These are phyloP conservation scores for Colletotrichum abscissum DNA, from an alignment of 2,329 filamentous ascomycete genomes.

Conservation along the genomic window DNA sequence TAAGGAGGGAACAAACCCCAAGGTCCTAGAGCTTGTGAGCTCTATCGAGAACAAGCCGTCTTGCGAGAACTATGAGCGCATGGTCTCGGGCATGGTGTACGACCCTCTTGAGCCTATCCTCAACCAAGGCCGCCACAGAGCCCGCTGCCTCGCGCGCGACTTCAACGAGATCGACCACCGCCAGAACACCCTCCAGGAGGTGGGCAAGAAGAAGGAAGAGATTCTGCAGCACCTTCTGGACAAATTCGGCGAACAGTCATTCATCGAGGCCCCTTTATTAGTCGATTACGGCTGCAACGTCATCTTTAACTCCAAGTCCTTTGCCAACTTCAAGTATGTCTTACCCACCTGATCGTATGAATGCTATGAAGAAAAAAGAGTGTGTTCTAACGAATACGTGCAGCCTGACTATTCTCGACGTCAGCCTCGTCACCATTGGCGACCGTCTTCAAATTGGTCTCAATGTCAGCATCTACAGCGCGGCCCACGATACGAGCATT, in stretches of 20 bases:
- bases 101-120: constrained; percentile 58
- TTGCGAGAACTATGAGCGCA: constrained; percentile 32
- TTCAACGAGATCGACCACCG: constrained; percentile 65
- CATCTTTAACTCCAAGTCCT: constrained; percentile 66
- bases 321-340: constrained; percentile 59
- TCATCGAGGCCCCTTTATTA: constrained; percentile 68
- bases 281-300: constrained; percentile 74
- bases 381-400: background rate
- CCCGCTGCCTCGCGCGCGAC: constrained; percentile 59
- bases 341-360: background rate
- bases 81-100: constrained; percentile 47
- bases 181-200: constrained; percentile 49
- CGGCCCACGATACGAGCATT: constrained; percentile 63
- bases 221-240: constrained; percentile 60
- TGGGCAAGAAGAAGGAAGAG: constrained; percentile 47
- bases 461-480: constrained; percentile 62
- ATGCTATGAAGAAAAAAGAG: rapidly evolving
- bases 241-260: constrained; percentile 57
- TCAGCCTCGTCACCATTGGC: constrained; percentile 62
- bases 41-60: constrained; percentile 1
- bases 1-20: constrained; percentile 4
- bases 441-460: constrained; percentile 63
- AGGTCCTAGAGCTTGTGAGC: constrained; percentile 10
- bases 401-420: constrained; percentile 60
- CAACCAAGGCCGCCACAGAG: constrained; percentile 55